Conservation (phyloP, 192 early-diverging fungal species). For the Allomyces javanicus region DNA sequence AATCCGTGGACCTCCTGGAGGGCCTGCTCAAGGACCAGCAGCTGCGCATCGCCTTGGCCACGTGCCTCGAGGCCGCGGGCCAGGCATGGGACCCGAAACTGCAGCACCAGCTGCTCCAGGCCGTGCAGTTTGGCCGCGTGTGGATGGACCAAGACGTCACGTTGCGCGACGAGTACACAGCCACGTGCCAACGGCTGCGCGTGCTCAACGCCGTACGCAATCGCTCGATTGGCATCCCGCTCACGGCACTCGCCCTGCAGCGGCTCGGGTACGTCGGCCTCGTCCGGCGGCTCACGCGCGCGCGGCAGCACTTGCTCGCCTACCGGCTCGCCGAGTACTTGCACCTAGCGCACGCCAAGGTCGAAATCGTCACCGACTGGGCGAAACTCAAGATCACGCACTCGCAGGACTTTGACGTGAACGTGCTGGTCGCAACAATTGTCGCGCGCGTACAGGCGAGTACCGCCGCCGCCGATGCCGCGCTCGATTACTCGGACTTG, state of each 20-base stretch:
- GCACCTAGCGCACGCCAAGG: too few relatives aligned
- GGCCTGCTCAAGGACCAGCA: constrained; percentile 7
- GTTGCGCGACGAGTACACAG: constrained; percentile 55
- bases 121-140: constrained; percentile 82
- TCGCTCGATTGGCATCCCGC: constrained; percentile 70
- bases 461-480: too few relatives aligned
- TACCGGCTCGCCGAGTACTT: too few relatives aligned
- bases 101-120: constrained; percentile 61
- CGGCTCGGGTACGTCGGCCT: too few relatives aligned
- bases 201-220: constrained; percentile 76
- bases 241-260: constrained; percentile 21
- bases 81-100: constrained; percentile 54
- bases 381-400: constrained; percentile 41
- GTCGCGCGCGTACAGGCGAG: too few relatives aligned
- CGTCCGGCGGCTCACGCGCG: too few relatives aligned
- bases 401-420: constrained; percentile 60
- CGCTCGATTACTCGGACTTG: too few relatives aligned
- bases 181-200: constrained; percentile 66
- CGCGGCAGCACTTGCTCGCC: too few relatives aligned
- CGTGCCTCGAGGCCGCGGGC: constrained; percentile 80
- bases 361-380: not conserved
- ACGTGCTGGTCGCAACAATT: too few relatives aligned
- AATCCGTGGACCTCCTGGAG: too few relatives aligned
- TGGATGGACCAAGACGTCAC: constrained; percentile 67
- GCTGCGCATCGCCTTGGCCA: constrained; percentile 67